Percentiles rank a stretch among this genome's conserved stretches.
Conservation (phyloP, 2,329 filamentous ascomycete species). For the Alternaria sp. region DNA sequence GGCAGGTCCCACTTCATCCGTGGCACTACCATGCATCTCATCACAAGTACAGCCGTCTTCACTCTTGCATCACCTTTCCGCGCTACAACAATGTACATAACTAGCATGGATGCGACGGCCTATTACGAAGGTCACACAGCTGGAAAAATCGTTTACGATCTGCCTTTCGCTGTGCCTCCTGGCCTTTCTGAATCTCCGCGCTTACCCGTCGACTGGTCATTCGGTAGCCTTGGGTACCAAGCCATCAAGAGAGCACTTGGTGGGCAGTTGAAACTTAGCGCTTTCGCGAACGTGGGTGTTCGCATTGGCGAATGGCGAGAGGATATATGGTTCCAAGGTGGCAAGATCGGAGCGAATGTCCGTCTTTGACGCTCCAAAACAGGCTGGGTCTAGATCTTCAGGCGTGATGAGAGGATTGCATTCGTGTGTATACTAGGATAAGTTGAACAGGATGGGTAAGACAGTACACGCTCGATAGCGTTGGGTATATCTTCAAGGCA, state of each 20-base stretch:
- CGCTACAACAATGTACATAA: constrained; percentile 78
- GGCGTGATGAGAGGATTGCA: not conserved
- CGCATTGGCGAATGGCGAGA: constrained; percentile 79
- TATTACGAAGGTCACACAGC: constrained; percentile 83
- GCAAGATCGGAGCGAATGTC: constrained; percentile 59
- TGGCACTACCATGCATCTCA: constrained; percentile 83
- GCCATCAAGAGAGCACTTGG: constrained; percentile 82
- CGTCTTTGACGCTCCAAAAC: constrained; percentile 44
- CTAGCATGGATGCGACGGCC: constrained; percentile 82
- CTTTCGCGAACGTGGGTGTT: constrained; percentile 77
- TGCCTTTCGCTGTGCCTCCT: constrained; percentile 79
- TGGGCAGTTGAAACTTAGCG: constrained; percentile 80
- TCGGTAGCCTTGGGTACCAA: constrained; percentile 82
- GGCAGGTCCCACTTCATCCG: constrained; percentile 76
- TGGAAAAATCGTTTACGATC: constrained; percentile 77
- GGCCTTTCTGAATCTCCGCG: constrained; percentile 76
- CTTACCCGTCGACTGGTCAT: constrained; percentile 82
- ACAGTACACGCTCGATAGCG: not conserved
- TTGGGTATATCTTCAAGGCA: not conserved
- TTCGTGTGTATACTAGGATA: constrained; percentile 4
- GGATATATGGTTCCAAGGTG: constrained; percentile 60
- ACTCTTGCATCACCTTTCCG: constrained; percentile 80
- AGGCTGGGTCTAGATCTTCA: not conserved
- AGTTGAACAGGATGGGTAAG: not conserved
- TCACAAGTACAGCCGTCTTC: constrained; percentile 88